These are phyloP conservation scores for Fraxinus sp. DNA, from an alignment of 305 asterid species.

Conservation along the genomic window DNA sequence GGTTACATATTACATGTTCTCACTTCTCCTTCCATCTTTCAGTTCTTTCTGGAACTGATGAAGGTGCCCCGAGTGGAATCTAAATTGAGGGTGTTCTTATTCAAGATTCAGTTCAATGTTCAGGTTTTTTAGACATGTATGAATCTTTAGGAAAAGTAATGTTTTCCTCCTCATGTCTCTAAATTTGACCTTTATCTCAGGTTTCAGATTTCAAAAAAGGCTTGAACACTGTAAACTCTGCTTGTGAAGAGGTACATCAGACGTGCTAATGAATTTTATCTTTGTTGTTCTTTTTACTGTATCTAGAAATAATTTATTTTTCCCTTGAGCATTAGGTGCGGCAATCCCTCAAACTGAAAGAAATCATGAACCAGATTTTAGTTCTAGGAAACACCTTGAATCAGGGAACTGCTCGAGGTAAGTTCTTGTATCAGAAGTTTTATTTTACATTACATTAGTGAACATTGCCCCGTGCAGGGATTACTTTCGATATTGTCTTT, in stretches of 20 bases:
- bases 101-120: constrained; percentile 88
- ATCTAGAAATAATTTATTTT: constrained; percentile 14
- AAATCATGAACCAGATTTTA: constrained; percentile 69
- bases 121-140: constrained; percentile 58
- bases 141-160: constrained; percentile 20
- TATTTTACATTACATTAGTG: not conserved
- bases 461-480: constrained; percentile 1
- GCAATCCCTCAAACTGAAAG: constrained; percentile 73
- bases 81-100: constrained; percentile 80
- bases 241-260: constrained; percentile 83
- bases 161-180: constrained; percentile 23
- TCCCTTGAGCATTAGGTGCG: constrained; percentile 61
- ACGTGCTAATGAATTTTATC: constrained; percentile 15
- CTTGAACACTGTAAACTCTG: constrained; percentile 64
- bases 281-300: not conserved
- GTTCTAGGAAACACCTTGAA: constrained; percentile 83
- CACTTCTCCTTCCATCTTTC: constrained; percentile 31
- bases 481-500: not conserved
- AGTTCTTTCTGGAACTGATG: constrained; percentile 99
- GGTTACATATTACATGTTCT: not conserved
- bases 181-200: constrained; percentile 45
- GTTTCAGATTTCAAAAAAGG: constrained; percentile 73
- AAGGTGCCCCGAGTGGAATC: constrained; percentile 95
- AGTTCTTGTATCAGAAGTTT: constrained; percentile 19
- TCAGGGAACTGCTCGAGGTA: constrained; percentile 98